Evolutionary conservation across 2,329 filamentous ascomycete genomes (phyloP), one percentile per base, ranked within the genome.

Genomic region (Aspergillus calidoustus): DNA sequence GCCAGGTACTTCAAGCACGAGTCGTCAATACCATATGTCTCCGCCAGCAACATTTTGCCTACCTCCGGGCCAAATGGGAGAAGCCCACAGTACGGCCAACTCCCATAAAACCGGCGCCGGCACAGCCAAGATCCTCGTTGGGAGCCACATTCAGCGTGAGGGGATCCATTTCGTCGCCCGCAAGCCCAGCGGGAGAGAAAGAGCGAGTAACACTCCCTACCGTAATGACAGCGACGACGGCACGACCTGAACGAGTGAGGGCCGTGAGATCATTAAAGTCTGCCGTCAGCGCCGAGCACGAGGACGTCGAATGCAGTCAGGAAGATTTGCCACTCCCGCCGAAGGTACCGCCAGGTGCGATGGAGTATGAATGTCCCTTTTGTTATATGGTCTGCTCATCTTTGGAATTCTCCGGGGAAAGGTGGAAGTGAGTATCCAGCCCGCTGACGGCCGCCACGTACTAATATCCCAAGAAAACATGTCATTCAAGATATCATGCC

Each of bases 401-500:
- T 13, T 30, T 19, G 8, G 51, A 54, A 3, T 43, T 54, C 23
- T 22, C 17, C 4, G 51, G 51, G 3, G 51, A 22, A 13, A 41
- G 51, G 41, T 54, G 51, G 51, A 54, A 43, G 51, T 54, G 15
- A 54, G 51, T 19, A 22, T 46, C 19, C 19, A 19, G 19, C 19
- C 19, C 19, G 19, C 19, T 19, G 19, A 19, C 19, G 19, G 19
- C 19, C 19, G 19, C 19, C 19, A 19, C 19, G 19, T 19, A 19
- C 19, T 19, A 19, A 19, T 19, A 19, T 19, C 19, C 19, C 19
- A 34, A 58, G 56, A 28, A 44, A 22, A 7, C 56, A 58, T 23
- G 44, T 58, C 9, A n/a, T 58, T n/a, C 56, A 52, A 30, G 56
- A 58, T 30, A 13, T 58, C 19, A 58, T 58, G 56, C 56, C 56